These are phyloP conservation scores for Podospora didyma DNA, from an alignment of 495 filamentous ascomycete genomes.

Conservation along the genomic window DNA sequence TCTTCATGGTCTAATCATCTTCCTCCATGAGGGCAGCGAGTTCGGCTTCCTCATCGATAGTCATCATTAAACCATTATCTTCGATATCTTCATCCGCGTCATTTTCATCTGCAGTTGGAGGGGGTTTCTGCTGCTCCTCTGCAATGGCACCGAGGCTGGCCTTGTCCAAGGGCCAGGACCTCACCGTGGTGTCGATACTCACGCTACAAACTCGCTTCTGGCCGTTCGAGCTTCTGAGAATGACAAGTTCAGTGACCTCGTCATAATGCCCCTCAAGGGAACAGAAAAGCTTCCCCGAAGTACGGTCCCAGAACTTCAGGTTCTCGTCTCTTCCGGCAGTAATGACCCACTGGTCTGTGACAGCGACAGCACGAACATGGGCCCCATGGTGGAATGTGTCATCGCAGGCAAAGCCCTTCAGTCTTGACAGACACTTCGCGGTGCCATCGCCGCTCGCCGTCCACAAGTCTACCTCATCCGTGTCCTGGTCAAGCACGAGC, in stretches of 20 bases:
- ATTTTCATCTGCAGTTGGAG: constrained; percentile 30
- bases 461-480: constrained; percentile 65
- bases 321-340: constrained; percentile 91
- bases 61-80: constrained; percentile 47
- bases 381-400: constrained; percentile 75
- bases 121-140: constrained; percentile 47
- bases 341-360: constrained; percentile 73
- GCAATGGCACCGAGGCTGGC: constrained; percentile 57
- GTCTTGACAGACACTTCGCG: constrained; percentile 66
- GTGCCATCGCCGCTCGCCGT: constrained; percentile 86
- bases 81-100: constrained; percentile 36
- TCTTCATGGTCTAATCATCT: constrained; percentile 33
- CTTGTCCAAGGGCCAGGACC: constrained; percentile 70
- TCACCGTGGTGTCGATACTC: constrained; percentile 82
- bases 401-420: constrained; percentile 62
- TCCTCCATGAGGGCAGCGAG: constrained; percentile 85
- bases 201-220: constrained; percentile 60
- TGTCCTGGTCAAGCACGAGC: constrained; percentile 51
- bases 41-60: constrained; percentile 80
- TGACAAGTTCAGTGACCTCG: constrained; percentile 76
- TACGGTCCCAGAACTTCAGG: constrained; percentile 78
- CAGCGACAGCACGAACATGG: constrained; percentile 79
- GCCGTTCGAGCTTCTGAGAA: constrained; percentile 47
- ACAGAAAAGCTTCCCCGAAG: constrained; percentile 70
- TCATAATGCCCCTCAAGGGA: constrained; percentile 84